Percentiles rank a stretch among this genome's conserved stretches.
Conservation (phyloP, 768 basidiomycete species). For the Kwoniella botswanensis region DNA sequence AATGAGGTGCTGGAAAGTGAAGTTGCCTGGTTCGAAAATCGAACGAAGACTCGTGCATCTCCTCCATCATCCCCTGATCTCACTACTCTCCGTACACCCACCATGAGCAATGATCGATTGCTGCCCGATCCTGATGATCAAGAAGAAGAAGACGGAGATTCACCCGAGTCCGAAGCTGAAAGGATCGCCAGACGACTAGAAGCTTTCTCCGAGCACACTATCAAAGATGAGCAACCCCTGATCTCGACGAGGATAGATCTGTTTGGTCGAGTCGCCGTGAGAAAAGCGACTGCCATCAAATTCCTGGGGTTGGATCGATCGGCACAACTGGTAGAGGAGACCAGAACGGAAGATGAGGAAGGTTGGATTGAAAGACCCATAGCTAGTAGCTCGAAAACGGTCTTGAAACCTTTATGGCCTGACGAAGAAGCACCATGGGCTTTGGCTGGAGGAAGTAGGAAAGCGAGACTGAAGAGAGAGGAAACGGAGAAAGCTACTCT, state of each 20-base stretch:
- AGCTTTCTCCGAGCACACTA: slow-evolving; percentile 31
- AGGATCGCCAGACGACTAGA: slow-evolving; percentile 34
- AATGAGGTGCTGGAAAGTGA: slow-evolving; percentile 46
- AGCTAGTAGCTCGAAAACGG: slow-evolving; percentile 27
- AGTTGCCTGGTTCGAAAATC: slow-evolving; percentile 45
- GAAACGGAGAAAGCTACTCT: slow-evolving; percentile 34
- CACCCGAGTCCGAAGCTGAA: slow-evolving; percentile 27
- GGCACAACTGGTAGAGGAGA: slow-evolving; percentile 38
- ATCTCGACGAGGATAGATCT: slow-evolving; percentile 43
- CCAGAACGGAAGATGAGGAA: slow-evolving; percentile 36
- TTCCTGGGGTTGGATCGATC: slow-evolving; percentile 39
- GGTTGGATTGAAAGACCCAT: slow-evolving; percentile 34
- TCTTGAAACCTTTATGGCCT: slow-evolving; percentile 47
- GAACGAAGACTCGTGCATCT: slow-evolving; percentile 2
- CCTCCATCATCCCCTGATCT: slow-evolving; percentile 33
- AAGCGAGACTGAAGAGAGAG: slow-evolving; percentile 31
- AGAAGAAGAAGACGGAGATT: slow-evolving; percentile 23
- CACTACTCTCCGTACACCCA: slow-evolving; percentile 32
- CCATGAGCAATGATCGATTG: slow-evolving; percentile 12
- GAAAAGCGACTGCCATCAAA: slow-evolving; percentile 47
- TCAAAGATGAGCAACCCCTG: slow-evolving; percentile 36
- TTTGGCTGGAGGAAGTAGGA: slow-evolving; percentile 37
- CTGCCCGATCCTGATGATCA: not conserved
- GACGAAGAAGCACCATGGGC: slow-evolving; percentile 47
- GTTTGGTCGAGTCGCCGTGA: slow-evolving; percentile 48